Evolutionary conservation across 768 basidiomycete species (phyloP).

Genomic region (Coprinopsis sp.): DNA sequence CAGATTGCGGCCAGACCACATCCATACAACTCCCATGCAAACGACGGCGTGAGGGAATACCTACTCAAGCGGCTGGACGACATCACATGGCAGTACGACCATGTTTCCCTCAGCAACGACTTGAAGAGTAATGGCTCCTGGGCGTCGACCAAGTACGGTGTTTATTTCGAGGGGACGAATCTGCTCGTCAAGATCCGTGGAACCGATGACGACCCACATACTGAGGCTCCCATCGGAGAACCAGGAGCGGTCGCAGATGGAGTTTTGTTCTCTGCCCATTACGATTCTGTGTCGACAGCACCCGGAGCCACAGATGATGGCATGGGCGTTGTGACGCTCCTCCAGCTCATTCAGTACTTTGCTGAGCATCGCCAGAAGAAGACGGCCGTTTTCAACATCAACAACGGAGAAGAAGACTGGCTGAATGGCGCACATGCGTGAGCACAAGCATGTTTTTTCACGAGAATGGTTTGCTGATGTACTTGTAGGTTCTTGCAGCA

Average conservation of each 20-base stretch:
- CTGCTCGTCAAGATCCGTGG: constrained; percentile 52
- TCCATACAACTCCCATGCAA: constrained; percentile 74
- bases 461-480: background rate
- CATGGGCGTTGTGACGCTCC: constrained; percentile 62
- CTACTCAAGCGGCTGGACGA: constrained; percentile 50
- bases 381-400: constrained; percentile 78
- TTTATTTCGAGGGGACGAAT: constrained; percentile 66
- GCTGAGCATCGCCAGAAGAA: constrained; percentile 44
- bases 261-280: constrained; percentile 77
- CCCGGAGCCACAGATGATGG: constrained; percentile 76
- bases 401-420: constrained; percentile 81
- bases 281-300: constrained; percentile 74
- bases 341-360: constrained; percentile 61
- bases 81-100: constrained; percentile 37
- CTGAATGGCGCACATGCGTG: constrained; percentile 69
- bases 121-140: constrained; percentile 47
- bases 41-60: constrained; percentile 60
- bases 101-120: constrained; percentile 37
- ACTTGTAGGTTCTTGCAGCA: constrained; percentile 59
- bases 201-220: constrained; percentile 8
- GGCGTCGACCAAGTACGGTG: constrained; percentile 23
- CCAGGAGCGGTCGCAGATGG: constrained; percentile 30
- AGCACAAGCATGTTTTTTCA: constrained; percentile 6
- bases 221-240: constrained; percentile 15
- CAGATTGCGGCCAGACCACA: constrained; percentile 70